A percentile compares a stretch with the other conserved stretches of the same genome.
Evolutionary conservation across 805 yeast genomes (phyloP).

Genomic region (Lipomyces starkeyi): DNA sequence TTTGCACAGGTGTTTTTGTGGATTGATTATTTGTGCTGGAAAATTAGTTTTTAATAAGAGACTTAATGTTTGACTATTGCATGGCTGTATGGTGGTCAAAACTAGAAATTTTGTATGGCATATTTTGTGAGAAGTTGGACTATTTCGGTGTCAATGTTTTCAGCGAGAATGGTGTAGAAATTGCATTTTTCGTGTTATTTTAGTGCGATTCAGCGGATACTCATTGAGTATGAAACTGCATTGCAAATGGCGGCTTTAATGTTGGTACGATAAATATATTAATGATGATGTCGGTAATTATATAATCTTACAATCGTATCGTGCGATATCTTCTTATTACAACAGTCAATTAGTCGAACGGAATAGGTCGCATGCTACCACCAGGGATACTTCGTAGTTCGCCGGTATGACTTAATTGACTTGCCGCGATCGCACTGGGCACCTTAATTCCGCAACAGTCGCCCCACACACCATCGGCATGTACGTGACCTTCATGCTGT

Average conservation of each 20-base stretch:
- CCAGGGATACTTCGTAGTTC: constrained; percentile 21
- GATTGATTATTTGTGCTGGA: background rate
- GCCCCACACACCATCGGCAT: constrained; percentile 74
- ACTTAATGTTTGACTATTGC: background rate
- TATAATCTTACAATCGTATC: background rate
- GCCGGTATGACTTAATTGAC: constrained; percentile 43
- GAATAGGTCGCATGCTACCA: constrained; percentile 30
- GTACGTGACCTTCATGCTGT: constrained; percentile 48
- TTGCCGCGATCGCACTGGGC: constrained; percentile 95
- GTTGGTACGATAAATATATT: too few relatives aligned
- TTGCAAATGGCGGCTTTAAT: too few relatives aligned
- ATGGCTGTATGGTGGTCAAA: background rate
- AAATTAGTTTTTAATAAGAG: background rate
- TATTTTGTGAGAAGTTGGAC: background rate
- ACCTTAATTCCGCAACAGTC: constrained; percentile 97
- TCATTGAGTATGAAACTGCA: too few relatives aligned
- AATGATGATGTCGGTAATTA: background rate
- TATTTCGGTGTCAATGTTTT: too few relatives aligned
- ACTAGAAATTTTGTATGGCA: too few relatives aligned
- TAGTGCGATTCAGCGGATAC: too few relatives aligned
- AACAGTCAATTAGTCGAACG: constrained; percentile 32
- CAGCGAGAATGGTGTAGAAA: background rate
- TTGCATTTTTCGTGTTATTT: background rate
- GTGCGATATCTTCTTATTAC: background rate
- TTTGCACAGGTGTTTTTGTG: background rate